Conservation (phyloP, 495 filamentous ascomycete genomes). For the Aspergillus carlsbadensis region DNA sequence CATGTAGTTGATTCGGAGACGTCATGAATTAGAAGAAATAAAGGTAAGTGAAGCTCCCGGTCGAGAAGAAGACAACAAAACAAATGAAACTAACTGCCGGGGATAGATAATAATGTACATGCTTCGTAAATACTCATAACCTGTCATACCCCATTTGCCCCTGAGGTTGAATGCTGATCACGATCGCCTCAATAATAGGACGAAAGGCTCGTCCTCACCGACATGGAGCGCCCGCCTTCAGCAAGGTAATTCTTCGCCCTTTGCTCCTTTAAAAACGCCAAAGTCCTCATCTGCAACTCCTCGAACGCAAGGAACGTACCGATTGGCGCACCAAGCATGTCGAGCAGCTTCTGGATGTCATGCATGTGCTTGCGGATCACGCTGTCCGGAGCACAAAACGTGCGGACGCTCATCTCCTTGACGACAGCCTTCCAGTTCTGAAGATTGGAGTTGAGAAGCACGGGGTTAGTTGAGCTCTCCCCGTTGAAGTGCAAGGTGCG, state of each 20-base stretch:
- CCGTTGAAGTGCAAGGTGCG: conserved; percentile 50
- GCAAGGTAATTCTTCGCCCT: conserved; percentile 17
- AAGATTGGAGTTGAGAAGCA: conserved; percentile 48
- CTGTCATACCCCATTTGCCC: not conserved
- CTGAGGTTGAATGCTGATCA: not conserved
- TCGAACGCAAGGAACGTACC: conserved; percentile 40
- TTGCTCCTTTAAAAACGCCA: conserved; percentile 32
- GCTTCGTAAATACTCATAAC: not conserved
- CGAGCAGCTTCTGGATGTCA: conserved; percentile 51
- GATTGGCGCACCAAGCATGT: conserved; percentile 49
- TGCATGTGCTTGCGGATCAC: conserved; percentile 54
- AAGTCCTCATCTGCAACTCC: conserved; percentile 30
- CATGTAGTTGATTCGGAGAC: no score
- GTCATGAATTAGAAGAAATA: no score
- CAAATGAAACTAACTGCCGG: not conserved
- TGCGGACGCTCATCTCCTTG: conserved; percentile 53
- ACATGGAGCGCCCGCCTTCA: not conserved
- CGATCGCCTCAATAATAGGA: not conserved
- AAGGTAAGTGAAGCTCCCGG: no score
- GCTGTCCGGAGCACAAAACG: conserved; percentile 54
- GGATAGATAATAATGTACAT: not conserved
- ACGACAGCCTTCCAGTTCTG: conserved; percentile 51
- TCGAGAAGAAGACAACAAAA: not conserved
- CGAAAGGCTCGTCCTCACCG: conserved; percentile 2
- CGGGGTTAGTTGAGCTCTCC: conserved; percentile 32